Base-by-base conservation (phyloP, 805 yeast genomes). In the Candida saitoana region DNA sequence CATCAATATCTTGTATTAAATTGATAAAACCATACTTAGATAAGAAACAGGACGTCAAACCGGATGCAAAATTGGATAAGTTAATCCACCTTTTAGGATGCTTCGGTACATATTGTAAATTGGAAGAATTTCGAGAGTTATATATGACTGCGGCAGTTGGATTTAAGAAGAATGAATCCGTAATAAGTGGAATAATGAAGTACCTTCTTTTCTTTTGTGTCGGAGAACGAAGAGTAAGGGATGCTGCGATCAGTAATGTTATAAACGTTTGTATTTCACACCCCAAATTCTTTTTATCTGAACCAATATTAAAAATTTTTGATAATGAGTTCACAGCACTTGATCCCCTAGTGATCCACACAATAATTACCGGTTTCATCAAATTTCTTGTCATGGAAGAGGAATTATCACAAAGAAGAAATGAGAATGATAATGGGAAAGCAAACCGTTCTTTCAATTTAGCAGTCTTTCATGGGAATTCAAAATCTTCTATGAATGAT, bases 71-170 rank as follows among this genome's bases (percentile, higher is more conserved):
- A 48, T 50, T 83, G 3, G 71, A 72, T 17, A 73, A 86, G 44
- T 57, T 87, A 4, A 54, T 88, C 1, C 77, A 76, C 50, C 60
- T 88, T 17, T 56, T 86, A 3, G 90, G 95, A 0, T 74, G 76
- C 34, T 79, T 88, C 62, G 95, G 90, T 0, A 70, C 82, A 36
- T 75, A 73, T 48, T 85, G 93, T 49, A 62, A 76, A n/a, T 72
- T 87, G 42, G 84, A 79, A 41, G 57, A 55, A 4, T 61, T 68
- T 37, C 54, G 73, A 12, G 59, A 56, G 0, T 39, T 68, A 1
- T 78, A 81, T 47, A 25, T 59, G 11, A 57, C 56, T 6, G 54
- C 74, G 17, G 55, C 55, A 2, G 36, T 78, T 11, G 74, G 74
- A 0, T 51, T 78, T 47, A 71, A 68, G 36, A 67, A 64, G 0